Evolutionary conservation across 306 rosid genomes (phyloP), one percentile per base, ranked within the genome.

Genomic region (Rosa multiflora): DNA sequence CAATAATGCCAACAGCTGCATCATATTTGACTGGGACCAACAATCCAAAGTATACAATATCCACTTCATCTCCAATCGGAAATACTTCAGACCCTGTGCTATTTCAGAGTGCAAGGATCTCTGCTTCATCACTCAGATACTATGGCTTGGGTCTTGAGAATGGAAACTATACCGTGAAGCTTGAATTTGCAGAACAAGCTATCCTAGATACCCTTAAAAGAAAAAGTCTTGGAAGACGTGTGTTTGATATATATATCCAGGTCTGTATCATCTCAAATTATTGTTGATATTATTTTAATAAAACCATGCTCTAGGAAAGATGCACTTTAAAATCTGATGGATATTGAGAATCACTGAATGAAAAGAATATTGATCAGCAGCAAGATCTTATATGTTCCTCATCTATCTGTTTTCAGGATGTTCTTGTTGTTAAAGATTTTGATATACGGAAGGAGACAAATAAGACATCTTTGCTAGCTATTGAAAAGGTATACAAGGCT

Each of bases 61-160:
- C 4, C 44, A 83, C 83, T 8, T 1, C 78, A 78, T 77, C 83
- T 66, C 90, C 83, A 74, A 79, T 89, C 76, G 47, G 79, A 58
- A 78, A 67, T 61, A 80, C 93, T 67, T 10, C 84, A 75, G 78
- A 87, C 51, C 0, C 91, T 0, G 90, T 79, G 79, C 79, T 91
- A 66, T 91, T 88, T 53, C 96, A 94, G 81, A 87, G 91, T 40
- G 88, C 89, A 29, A 83, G 98, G 18, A 47, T 91, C 48, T 91
- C 98, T 70, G 82, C 97, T 80, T 94, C 97, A 42, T 94, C 98
- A 20, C 72, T 94, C 88, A 88, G 98, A 83, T 93, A 93, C 84
- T 89, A 83, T 78, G 97, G 98, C 21, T 40, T 91, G 61, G 94
- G 98, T 37, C 87, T 91, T 46, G 80, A 93, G 72, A 90, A 91